phyloP scores from a whole-genome alignment of 23 red algal species.

The Chondrus crispus region DNA sequence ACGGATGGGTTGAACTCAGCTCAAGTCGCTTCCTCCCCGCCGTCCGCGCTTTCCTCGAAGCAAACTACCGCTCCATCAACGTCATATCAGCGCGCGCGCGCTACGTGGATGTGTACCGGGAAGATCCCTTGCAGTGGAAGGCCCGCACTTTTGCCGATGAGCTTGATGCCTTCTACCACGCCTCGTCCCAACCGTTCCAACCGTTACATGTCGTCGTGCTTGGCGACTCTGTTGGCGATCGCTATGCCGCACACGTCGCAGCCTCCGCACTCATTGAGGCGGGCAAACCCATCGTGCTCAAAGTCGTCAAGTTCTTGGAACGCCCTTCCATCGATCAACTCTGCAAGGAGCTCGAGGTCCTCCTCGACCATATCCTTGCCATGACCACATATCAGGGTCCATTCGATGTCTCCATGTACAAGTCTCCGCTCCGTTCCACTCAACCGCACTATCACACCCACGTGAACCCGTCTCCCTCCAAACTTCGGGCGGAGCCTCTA shows the following conservation, averaged over 20 bases:
- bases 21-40: constrained; percentile 89
- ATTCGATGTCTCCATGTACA: constrained; percentile 58
- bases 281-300: constrained; percentile 37
- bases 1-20: constrained; percentile 93
- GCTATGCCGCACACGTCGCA: constrained; percentile 58
- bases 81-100: constrained; percentile 87
- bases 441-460: no score
- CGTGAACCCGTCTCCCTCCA: background rate
- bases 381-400: constrained; percentile 21
- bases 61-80: constrained; percentile 44
- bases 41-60: constrained; percentile 67
- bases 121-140: constrained; percentile 91
- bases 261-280: constrained; percentile 9
- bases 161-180: constrained; percentile 16
- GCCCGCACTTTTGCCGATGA: constrained; percentile 79
- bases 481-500: no score
- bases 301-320: constrained; percentile 78
- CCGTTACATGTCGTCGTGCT: constrained; percentile 56
- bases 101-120: constrained; percentile 68
- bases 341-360: constrained; percentile 39
- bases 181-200: background rate
- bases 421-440: no score
- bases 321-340: constrained; percentile 50
- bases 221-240: constrained; percentile 56
- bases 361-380: constrained; percentile 51